Evolutionary conservation across 2,329 filamentous ascomycete genomes (phyloP).

Genomic region (Teratosphaeria epicoccoides): DNA sequence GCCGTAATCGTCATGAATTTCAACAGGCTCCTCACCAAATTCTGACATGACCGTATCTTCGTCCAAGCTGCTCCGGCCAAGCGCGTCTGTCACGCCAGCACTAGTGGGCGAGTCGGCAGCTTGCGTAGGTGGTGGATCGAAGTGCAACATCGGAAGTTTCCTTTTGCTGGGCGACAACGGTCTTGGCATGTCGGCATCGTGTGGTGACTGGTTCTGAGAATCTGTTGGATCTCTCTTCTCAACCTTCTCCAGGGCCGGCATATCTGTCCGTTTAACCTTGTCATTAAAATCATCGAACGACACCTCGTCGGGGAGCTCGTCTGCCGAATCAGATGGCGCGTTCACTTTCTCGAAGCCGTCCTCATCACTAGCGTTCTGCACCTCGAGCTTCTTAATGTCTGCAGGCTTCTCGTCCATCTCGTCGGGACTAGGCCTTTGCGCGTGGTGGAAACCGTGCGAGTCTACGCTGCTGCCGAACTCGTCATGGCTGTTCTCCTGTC

Average conservation of each 20-base stretch:
- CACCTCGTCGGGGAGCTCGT: constrained; percentile 50
- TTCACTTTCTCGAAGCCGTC: constrained; percentile 89
- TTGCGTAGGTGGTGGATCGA: constrained; percentile 20
- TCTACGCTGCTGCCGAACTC: constrained; percentile 43
- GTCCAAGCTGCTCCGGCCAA: constrained; percentile 49
- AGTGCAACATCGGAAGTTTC: constrained; percentile 12
- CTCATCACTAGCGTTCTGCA: constrained; percentile 73
- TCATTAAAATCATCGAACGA: constrained; percentile 59
- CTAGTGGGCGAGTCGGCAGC: constrained; percentile 40
- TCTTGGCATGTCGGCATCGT: constrained; percentile 15
- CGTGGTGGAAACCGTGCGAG: constrained; percentile 42
- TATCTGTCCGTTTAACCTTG: constrained; percentile 27
- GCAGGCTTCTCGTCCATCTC: constrained; percentile 46
- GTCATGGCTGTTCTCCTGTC: constrained; percentile 33
- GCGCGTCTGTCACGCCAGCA: constrained; percentile 44
- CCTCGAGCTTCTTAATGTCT: constrained; percentile 59
- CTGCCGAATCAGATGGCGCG: constrained; percentile 43
- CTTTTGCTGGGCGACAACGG: constrained; percentile 23
- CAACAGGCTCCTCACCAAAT: constrained; percentile 20
- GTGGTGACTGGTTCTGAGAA: constrained; percentile 4
- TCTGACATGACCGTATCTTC: constrained; percentile 44
- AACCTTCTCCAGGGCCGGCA: constrained; percentile 19
- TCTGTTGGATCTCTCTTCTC: constrained; percentile 16
- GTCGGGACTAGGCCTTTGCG: constrained; percentile 33
- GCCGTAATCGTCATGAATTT: constrained; percentile 22